phyloP scores from a whole-genome alignment of 2,329 filamentous ascomycete species.

The Penicillium psychrosexuale region DNA sequence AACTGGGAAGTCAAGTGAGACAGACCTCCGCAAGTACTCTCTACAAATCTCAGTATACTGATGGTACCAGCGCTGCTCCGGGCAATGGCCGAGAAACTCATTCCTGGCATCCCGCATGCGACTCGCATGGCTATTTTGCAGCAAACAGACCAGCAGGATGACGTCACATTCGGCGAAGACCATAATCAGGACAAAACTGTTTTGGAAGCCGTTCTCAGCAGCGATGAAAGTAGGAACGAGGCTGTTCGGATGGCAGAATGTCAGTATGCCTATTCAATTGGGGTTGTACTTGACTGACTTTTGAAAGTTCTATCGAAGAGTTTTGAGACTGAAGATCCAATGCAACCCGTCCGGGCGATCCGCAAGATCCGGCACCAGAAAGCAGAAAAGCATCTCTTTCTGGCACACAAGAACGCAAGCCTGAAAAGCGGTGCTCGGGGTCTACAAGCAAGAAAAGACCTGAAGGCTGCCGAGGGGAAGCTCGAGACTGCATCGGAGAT shows the following conservation, averaged over 20 bases:
- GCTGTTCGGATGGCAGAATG: conserved; percentile 61
- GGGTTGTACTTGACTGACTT: neutral
- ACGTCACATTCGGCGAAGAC: conserved; percentile 6
- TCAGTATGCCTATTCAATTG: conserved; percentile 31
- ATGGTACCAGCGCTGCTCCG: conserved; percentile 59
- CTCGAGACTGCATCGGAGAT: conserved; percentile 56
- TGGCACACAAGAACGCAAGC: conserved; percentile 69
- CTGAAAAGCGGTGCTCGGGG: conserved; percentile 73
- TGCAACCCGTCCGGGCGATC: conserved; percentile 59
- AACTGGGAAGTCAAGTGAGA: conserved; percentile 72
- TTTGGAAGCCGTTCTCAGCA: conserved; percentile 63
- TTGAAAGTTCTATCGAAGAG: conserved; percentile 55
- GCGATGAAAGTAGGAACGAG: conserved; percentile 50
- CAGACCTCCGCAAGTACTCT: neutral
- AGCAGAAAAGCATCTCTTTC: conserved; percentile 61
- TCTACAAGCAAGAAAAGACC: conserved; percentile 69
- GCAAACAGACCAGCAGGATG: conserved; percentile 53
- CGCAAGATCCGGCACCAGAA: conserved; percentile 62
- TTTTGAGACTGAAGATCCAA: conserved; percentile 56
- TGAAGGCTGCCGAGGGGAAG: conserved; percentile 66
- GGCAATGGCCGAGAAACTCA: conserved; percentile 73
- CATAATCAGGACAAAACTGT: conserved; percentile 47
- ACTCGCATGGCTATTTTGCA: conserved; percentile 66
- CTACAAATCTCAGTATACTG: conserved; percentile 3
- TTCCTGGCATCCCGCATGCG: conserved; percentile 69